Evolutionary conservation across 306 rosid species (phyloP).

Genomic region (Oemleria cerasiformis): DNA sequence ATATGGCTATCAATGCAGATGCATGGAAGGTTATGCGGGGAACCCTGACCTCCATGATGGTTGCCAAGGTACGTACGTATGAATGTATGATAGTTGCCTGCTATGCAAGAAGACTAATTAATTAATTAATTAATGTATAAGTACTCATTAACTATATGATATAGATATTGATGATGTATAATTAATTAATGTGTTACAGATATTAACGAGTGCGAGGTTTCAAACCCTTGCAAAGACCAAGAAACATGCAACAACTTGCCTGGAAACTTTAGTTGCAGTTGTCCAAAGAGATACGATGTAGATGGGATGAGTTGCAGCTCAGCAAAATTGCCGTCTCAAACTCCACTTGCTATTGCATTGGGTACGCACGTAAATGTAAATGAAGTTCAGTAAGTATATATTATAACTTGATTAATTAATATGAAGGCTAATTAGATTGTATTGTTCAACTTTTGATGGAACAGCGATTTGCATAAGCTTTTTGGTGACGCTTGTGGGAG

Average conservation of each 20-base stretch:
- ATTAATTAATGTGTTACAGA: background rate
- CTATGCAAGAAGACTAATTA: too few species aligned
- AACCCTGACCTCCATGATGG: background rate
- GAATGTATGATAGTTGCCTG: background rate
- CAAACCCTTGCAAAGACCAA: background rate
- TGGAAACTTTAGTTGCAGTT: background rate
- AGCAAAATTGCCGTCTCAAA: too few species aligned
- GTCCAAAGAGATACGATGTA: background rate
- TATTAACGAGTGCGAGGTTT: background rate
- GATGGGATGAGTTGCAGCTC: background rate
- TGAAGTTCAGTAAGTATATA: too few species aligned
- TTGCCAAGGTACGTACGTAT: background rate
- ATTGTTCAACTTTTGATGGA: background rate
- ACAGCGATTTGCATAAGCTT: background rate
- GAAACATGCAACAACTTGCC: background rate
- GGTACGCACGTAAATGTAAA: background rate
- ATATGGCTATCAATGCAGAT: constrained; percentile 15
- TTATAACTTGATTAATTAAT: too few species aligned
- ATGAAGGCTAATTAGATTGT: background rate
- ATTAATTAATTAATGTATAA: too few species aligned
- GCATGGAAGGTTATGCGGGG: background rate
- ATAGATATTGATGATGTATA: too few species aligned
- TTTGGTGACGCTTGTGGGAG: background rate
- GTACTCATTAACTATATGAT: too few species aligned
- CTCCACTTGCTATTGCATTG: background rate